Evolutionary conservation across 306 rosid genomes (phyloP).

Genomic region (Calophaca sinica): DNA sequence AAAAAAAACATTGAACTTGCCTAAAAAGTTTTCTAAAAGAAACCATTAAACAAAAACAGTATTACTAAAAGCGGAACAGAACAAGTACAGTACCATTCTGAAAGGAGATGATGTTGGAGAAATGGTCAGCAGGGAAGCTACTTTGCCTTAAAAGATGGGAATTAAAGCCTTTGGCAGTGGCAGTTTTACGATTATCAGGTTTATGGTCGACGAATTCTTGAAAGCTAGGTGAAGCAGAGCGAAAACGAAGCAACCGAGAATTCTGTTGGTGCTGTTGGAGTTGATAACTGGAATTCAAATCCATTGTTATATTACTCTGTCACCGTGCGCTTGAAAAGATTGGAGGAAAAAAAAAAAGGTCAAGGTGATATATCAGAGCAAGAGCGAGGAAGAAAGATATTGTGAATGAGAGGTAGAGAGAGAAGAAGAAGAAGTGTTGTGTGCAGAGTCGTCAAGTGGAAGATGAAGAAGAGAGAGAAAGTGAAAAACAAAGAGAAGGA

Average conservation of each 20-base stretch:
- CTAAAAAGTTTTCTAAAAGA: constrained; percentile 3
- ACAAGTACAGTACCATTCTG: constrained; percentile 60
- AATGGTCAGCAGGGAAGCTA: constrained; percentile 71
- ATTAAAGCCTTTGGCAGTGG: constrained; percentile 47
- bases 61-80: neutral
- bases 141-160: constrained; percentile 63
- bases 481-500: neutral
- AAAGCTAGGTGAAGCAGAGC: constrained; percentile 47
- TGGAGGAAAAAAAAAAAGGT: constrained; percentile 6
- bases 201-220: too few species aligned
- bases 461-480: constrained; percentile 4
- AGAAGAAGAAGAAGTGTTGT: neutral
- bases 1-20: neutral
- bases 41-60: neutral
- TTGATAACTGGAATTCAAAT: constrained; percentile 59
- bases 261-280: constrained; percentile 49
- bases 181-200: too few species aligned
- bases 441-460: neutral
- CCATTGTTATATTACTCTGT: constrained; percentile 53
- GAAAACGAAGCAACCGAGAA: constrained; percentile 77
- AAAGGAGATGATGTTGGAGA: constrained; percentile 61
- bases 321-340: too few species aligned
- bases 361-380: neutral
- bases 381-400: constrained; percentile 56
- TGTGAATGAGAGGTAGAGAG: constrained; percentile 29